Base-by-base conservation (phyloP, 768 basidiomycete genomes). In the Scleroderma bovista region DNA sequence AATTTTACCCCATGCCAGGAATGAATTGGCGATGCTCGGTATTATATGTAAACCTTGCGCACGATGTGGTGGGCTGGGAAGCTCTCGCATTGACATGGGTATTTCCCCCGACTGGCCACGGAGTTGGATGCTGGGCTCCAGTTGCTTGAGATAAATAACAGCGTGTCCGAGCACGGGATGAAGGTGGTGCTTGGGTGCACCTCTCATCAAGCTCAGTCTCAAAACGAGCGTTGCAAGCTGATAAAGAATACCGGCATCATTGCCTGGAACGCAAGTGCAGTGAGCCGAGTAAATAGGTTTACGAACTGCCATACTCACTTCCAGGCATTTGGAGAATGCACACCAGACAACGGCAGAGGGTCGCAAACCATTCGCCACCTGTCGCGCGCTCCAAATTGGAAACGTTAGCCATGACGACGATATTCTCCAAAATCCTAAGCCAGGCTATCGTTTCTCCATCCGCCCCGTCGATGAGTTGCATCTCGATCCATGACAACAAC, bases 401-500 rank as follows among this genome's bases (percentile, higher is more conserved):
- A 1, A 66, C 49, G 50, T 86, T 76, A 2, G 71, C 71, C 1
- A 80, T 63, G 20, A 76, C 63, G 32, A 84, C 53, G 41, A 88
- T 69, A 54, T 87, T 88, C 51, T 83, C 82, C 2, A 87, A 56
- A 39, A 86, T 78, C 46, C 76, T 80, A 24, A 79, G 67, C 84
- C 86, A 90, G 5, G 77, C 79, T 12, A 83, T 58, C 9, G 68
- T 67, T 52, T 82, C 78, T 0, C 64, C 67, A n/a, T 56, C 51
- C 1, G 39, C 20, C 2, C 22, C 48, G 12, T 53, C 48, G 32
- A 44, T 40, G 9, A 88, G 59, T 57, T 90, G 87, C 68, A 87
- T 81, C 60, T 88, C 83, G 22, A 94, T 81, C 93, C 93, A 97
- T 0, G 83, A 67, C 3, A 95, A 68, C 8, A 94, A 71, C 1